Percentiles rank a stretch among this genome's conserved stretches.
Conservation (phyloP, 805 yeast species). For the Wickerhamomyces subpelliculosus region DNA sequence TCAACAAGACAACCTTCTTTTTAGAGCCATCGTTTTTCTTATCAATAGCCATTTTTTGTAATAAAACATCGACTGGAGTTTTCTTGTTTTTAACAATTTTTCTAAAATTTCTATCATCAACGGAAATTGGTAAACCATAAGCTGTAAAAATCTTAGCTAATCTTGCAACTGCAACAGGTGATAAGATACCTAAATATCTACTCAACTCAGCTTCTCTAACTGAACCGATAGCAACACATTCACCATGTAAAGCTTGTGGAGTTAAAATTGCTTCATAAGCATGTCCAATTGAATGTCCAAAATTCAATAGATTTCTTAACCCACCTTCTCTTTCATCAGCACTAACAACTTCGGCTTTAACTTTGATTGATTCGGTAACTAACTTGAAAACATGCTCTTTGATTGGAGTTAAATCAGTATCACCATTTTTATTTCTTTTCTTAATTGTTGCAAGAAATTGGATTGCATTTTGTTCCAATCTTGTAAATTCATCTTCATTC, state of each 20-base stretch:
- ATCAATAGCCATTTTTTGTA: slow-evolving; percentile 88
- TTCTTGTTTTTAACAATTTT: slow-evolving; percentile 61
- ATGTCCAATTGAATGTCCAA: slow-evolving; percentile 97
- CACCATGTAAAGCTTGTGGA: slow-evolving; percentile 95
- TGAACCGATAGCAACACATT: slow-evolving; percentile 98
- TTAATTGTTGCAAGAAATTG: slow-evolving; percentile 63
- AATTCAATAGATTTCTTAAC: slow-evolving; percentile 82
- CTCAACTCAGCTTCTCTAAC: slow-evolving; percentile 91
- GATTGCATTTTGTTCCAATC: slow-evolving; percentile 74
- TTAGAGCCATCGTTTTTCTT: slow-evolving; percentile 92
- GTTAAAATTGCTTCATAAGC: slow-evolving; percentile 97
- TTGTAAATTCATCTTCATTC: slow-evolving; percentile 81
- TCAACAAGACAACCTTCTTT: slow-evolving; percentile 80
- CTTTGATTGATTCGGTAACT: slow-evolving; percentile 79
- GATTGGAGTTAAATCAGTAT: slow-evolving; percentile 62
- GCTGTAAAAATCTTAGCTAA: slow-evolving; percentile 75
- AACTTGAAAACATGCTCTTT: slow-evolving; percentile 68
- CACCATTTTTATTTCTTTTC: slow-evolving; percentile 35
- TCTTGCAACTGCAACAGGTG: slow-evolving; percentile 93
- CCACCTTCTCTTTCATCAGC: slow-evolving; percentile 95
- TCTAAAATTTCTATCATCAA: slow-evolving; percentile 65
- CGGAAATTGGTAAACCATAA: slow-evolving; percentile 78
- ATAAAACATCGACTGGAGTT: slow-evolving; percentile 69
- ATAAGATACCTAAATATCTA: slow-evolving; percentile 81
- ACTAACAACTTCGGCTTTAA: slow-evolving; percentile 91